phyloP scores from a whole-genome alignment of 768 basidiomycete species.

The Leccinum boreale region DNA sequence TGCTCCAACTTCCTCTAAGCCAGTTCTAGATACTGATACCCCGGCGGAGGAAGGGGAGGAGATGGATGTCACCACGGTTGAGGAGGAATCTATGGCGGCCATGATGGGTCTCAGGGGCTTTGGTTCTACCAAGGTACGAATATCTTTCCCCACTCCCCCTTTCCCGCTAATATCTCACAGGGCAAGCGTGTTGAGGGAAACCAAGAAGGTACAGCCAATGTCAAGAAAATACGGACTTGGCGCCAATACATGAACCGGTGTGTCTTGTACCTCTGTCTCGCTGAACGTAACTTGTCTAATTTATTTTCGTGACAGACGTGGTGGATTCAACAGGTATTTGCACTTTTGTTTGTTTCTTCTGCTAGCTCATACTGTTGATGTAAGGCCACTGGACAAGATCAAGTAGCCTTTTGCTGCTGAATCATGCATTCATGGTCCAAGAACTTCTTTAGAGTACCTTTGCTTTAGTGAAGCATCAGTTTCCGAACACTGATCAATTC shows the following conservation, averaged over 20 bases:
- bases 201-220: slow-evolving; percentile 61
- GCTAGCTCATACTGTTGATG: slow-evolving; percentile 18
- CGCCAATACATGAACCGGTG: slow-evolving; percentile 98
- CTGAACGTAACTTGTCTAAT: slow-evolving; percentile 13
- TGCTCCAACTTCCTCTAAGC: slow-evolving; percentile 18
- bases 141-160: background rate
- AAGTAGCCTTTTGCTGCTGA: slow-evolving; percentile 46
- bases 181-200: slow-evolving; percentile 81
- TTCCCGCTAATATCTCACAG: slow-evolving; percentile 35
- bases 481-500: background rate
- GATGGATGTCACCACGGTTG: slow-evolving; percentile 55
- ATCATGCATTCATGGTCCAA: background rate
- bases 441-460: background rate
- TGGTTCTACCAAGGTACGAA: slow-evolving; percentile 78
- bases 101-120: slow-evolving; percentile 90
- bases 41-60: slow-evolving; percentile 48
- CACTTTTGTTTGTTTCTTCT: background rate
- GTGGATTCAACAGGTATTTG: slow-evolving; percentile 76
- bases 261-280: slow-evolving; percentile 14
- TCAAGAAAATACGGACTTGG: slow-evolving; percentile 90
- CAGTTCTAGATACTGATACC: slow-evolving; percentile 42
- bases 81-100: slow-evolving; percentile 80
- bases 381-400: slow-evolving; percentile 91
- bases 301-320: slow-evolving; percentile 48
- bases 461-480: background rate